A percentile compares a stretch with the other conserved stretches of the same genome.
These are phyloP conservation scores for Colletotrichum magnum DNA, from an alignment of 2,329 filamentous ascomycete genomes.

Conservation along the genomic window DNA sequence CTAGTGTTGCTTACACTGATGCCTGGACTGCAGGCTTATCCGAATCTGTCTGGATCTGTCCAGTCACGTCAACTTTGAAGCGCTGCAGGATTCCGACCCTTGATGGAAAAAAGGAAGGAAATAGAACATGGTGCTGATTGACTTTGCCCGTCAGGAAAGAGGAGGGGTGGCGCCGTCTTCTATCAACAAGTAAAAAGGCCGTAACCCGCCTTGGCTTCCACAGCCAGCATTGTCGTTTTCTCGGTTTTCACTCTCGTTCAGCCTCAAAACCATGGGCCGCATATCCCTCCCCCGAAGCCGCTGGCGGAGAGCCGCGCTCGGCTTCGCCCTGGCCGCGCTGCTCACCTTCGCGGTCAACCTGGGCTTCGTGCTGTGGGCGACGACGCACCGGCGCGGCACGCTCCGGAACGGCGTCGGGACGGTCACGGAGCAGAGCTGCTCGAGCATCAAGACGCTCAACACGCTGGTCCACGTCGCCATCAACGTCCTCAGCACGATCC, in stretches of 20 bases:
- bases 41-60: neutral
- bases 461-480: slow-evolving; percentile 46
- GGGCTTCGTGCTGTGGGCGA: slow-evolving; percentile 5
- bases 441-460: neutral
- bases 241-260: neutral
- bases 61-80: neutral
- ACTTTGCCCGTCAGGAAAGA: neutral
- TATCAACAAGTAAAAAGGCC: too few relatives aligned
- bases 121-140: too few relatives aligned
- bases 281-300: neutral
- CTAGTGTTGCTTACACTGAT: neutral
- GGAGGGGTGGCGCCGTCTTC: too few relatives aligned
- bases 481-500: slow-evolving; percentile 48
- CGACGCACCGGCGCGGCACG: neutral
- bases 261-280: neutral
- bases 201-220: neutral
- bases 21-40: neutral
- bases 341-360: slow-evolving; percentile 3
- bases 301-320: neutral
- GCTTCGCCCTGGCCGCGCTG: slow-evolving; percentile 1
- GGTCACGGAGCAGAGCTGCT: neutral
- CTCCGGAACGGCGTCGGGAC: neutral
- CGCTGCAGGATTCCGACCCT: neutral
- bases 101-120: neutral
- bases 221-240: neutral